phyloP scores from a whole-genome alignment of 306 rosid genomes.

The Medicago lupulina region DNA sequence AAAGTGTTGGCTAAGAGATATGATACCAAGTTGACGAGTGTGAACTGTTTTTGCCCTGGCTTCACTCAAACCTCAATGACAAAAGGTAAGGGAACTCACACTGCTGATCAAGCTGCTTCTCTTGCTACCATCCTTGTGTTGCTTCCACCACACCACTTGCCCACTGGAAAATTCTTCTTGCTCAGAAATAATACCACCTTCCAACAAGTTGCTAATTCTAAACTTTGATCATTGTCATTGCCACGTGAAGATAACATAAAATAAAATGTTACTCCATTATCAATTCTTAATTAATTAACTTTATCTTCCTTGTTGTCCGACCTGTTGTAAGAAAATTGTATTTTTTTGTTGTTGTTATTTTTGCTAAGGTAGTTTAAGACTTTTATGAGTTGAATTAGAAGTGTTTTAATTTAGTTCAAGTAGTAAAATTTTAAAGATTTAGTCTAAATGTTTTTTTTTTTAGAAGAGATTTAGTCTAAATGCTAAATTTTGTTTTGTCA shows the following conservation, averaged over 20 bases:
- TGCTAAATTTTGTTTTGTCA: too few species aligned
- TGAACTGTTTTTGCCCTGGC: conserved; percentile 86
- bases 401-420: too few species aligned
- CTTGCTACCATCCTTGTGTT: conserved; percentile 58
- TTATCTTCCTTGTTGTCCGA: too few species aligned
- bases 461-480: too few species aligned
- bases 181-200: neutral
- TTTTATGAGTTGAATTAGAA: too few species aligned
- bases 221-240: conserved; percentile 29
- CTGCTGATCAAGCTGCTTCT: conserved; percentile 63
- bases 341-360: too few species aligned
- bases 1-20: conserved; percentile 64
- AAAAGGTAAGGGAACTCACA: conserved; percentile 67
- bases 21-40: conserved; percentile 42
- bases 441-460: too few species aligned
- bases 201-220: conserved; percentile 21
- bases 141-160: conserved; percentile 67
- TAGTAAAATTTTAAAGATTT: too few species aligned
- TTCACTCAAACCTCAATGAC: conserved; percentile 92
- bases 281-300: too few species aligned
- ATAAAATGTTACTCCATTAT: too few species aligned
- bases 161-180: conserved; percentile 63
- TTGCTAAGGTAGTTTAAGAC: too few species aligned
- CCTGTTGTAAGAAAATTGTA: too few species aligned
- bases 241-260: neutral